Evolutionary conservation across 2,329 filamentous ascomycete genomes (phyloP).

Genomic region (Fusarium acutatum): DNA sequence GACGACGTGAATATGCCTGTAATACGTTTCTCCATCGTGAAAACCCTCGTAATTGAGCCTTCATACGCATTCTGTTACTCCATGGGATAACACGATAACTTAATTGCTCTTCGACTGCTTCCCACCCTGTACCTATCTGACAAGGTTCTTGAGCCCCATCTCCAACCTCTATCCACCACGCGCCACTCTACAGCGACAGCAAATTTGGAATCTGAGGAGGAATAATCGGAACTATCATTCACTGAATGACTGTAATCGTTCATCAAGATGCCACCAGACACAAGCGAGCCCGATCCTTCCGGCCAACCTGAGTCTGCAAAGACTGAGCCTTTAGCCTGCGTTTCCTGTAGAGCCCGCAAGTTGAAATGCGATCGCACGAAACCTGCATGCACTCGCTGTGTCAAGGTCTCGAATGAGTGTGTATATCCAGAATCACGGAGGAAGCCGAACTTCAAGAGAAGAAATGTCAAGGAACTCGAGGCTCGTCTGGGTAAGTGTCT

Average conservation of each 20-base stretch:
- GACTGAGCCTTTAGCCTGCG: conserved; percentile 73
- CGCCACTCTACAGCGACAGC: neutral
- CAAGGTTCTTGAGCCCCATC: neutral
- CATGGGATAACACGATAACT: neutral
- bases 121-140: neutral
- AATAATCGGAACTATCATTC: neutral
- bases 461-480: conserved; percentile 91
- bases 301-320: conserved; percentile 19
- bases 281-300: conserved; percentile 33
- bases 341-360: conserved; percentile 85
- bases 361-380: conserved; percentile 85
- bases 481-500: conserved; percentile 84
- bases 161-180: neutral
- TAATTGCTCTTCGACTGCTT: neutral
- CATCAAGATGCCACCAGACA: conserved; percentile 35
- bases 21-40: conserved; percentile 10
- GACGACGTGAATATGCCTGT: conserved; percentile 22
- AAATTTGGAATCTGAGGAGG: neutral
- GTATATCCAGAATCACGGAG: conserved; percentile 88
- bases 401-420: conserved; percentile 78
- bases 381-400: conserved; percentile 83
- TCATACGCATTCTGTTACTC: neutral
- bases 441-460: conserved; percentile 87
- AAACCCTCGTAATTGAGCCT: conserved; percentile 2
- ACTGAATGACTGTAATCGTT: conserved; percentile 22